phyloP scores from a whole-genome alignment of 2,329 filamentous ascomycete genomes.

The Verticillium klebahnii region DNA sequence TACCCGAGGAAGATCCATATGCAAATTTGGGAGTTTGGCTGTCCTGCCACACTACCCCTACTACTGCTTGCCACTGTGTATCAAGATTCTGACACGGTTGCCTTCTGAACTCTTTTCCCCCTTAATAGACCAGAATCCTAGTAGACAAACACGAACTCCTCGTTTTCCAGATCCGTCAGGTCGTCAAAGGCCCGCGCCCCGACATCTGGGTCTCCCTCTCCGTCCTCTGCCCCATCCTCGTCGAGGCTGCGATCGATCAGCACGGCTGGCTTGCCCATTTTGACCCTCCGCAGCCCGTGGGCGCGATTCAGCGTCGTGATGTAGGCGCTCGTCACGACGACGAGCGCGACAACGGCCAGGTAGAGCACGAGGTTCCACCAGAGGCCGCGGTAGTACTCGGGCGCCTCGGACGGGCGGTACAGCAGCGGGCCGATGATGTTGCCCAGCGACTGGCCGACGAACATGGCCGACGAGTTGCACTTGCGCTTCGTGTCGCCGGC shows the following conservation, averaged over 20 bases:
- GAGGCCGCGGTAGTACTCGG: constrained; percentile 52
- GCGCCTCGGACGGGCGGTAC: constrained; percentile 55
- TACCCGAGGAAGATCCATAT: too few species aligned
- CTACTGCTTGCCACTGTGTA: too few species aligned
- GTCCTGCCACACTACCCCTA: too few species aligned
- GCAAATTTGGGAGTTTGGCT: too few species aligned
- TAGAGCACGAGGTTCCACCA: constrained; percentile 57
- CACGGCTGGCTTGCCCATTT: constrained; percentile 34
- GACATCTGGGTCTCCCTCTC: constrained; percentile 16
- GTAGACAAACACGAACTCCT: constrained; percentile 60
- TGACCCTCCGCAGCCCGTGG: constrained; percentile 28
- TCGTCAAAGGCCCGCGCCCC: constrained; percentile 52
- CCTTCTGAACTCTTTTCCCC: not conserved
- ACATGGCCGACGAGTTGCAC: constrained; percentile 52
- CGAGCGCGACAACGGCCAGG: constrained; percentile 47
- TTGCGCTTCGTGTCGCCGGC: constrained; percentile 65
- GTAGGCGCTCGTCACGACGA: constrained; percentile 26
- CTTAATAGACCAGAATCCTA: not conserved
- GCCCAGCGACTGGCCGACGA: constrained; percentile 57
- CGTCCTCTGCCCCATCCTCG: constrained; percentile 30
- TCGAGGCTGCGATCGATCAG: constrained; percentile 57
- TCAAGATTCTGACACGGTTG: too few species aligned
- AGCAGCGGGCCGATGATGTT: constrained; percentile 63
- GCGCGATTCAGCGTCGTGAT: constrained; percentile 45
- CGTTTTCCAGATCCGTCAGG: constrained; percentile 55